Conservation (phyloP, 441 rosid species). For the Bocquillonia castaneifolia region DNA sequence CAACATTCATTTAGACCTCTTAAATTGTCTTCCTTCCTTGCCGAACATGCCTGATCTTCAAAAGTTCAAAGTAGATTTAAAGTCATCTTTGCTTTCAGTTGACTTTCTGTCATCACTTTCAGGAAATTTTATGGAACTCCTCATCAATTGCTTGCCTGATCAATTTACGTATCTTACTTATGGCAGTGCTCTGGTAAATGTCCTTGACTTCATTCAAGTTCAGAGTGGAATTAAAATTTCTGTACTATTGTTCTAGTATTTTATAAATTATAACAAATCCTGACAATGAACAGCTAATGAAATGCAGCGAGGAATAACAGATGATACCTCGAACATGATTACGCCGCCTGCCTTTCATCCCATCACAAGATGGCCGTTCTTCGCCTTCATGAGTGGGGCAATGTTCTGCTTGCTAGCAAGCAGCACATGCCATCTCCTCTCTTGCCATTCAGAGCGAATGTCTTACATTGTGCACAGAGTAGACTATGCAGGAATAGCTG, state of each 20-base stretch:
- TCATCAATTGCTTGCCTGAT: slow-evolving; percentile 31
- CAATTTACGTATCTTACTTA: slow-evolving; percentile 21
- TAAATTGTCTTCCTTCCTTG: slow-evolving; percentile 34
- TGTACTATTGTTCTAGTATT: neutral
- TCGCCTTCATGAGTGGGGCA: slow-evolving; percentile 40
- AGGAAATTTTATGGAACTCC: slow-evolving; percentile 29
- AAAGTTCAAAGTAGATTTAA: slow-evolving; percentile 25
- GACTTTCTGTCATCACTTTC: slow-evolving; percentile 33
- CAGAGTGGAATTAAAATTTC: neutral
- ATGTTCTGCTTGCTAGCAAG: slow-evolving; percentile 49
- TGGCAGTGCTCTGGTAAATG: slow-evolving; percentile 22
- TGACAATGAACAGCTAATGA: neutral
- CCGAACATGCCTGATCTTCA: slow-evolving; percentile 39
- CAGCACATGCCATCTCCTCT: slow-evolving; percentile 41
- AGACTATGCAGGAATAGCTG: slow-evolving; percentile 42
- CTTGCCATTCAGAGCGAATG: slow-evolving; percentile 39
- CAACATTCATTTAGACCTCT: slow-evolving; percentile 25
- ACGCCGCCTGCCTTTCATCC: slow-evolving; percentile 26
- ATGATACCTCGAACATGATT: slow-evolving; percentile 25
- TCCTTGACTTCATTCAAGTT: neutral
- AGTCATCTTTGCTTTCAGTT: slow-evolving; percentile 26
- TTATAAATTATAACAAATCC: neutral
- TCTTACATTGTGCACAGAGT: slow-evolving; percentile 40
- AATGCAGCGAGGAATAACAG: slow-evolving; percentile 28
- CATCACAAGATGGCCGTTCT: slow-evolving; percentile 45